Percentiles rank a stretch among this genome's conserved stretches.
Conservation (phyloP, 805 yeast species). For the Candida incommunis region DNA sequence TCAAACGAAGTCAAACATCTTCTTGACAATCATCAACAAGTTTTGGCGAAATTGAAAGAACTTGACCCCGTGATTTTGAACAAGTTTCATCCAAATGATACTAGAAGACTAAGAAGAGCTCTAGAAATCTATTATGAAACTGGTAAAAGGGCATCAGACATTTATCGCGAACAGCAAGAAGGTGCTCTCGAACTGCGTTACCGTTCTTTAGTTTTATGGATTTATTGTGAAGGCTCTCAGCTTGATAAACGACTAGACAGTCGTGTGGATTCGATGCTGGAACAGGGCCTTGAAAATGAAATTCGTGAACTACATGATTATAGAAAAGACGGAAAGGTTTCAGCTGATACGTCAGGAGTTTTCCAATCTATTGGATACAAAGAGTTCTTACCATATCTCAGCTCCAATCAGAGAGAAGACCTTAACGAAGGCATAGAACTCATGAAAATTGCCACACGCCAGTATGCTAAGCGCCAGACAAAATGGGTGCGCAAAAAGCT, state of each 20-base stretch:
- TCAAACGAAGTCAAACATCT: constrained; percentile 24
- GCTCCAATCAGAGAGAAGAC: constrained; percentile 12
- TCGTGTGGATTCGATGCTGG: constrained; percentile 77
- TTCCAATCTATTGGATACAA: constrained; percentile 95
- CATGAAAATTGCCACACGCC: constrained; percentile 76
- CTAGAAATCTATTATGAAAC: constrained; percentile 64
- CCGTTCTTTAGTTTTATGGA: constrained; percentile 54
- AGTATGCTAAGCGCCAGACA: constrained; percentile 76
- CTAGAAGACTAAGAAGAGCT: constrained; percentile 63
- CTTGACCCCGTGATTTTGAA: constrained; percentile 60
- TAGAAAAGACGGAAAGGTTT: constrained; percentile 7
- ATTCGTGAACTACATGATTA: constrained; percentile 39
- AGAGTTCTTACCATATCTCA: constrained; percentile 16
- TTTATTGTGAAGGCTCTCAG: constrained; percentile 47
- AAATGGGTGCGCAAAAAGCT: constrained; percentile 78
- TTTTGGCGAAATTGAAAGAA: constrained; percentile 32
- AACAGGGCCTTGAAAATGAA: constrained; percentile 55
- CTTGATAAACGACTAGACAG: constrained; percentile 53
- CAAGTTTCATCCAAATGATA: constrained; percentile 88
- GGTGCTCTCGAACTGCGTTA: constrained; percentile 27
- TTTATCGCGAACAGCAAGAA: constrained; percentile 52
- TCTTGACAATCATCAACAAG: constrained; percentile 28
- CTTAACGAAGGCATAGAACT: constrained; percentile 40
- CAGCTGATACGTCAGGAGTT: constrained; percentile 54
- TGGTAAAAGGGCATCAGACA: constrained; percentile 52